Conservation (phyloP, 371 early-diverging fungal genomes). For the Zychaea mexicana region DNA sequence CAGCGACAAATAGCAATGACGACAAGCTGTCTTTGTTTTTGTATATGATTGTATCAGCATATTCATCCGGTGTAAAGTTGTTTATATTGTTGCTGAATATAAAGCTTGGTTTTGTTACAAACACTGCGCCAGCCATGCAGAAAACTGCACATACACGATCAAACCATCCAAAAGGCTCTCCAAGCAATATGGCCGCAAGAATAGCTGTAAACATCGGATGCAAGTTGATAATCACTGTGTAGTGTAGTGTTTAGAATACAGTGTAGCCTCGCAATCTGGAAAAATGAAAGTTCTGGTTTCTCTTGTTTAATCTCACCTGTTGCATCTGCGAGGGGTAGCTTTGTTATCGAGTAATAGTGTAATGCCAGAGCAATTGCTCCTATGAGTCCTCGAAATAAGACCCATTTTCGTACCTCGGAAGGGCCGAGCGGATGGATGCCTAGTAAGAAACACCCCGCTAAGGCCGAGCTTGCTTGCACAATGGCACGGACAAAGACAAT, state of each 20-base stretch:
- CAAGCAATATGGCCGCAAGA: conserved; percentile 57
- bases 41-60: too few relatives aligned
- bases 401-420: conserved; percentile 46
- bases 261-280: background rate
- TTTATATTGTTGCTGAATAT: background rate
- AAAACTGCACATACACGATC: conserved; percentile 55
- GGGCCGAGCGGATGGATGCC: conserved; percentile 60
- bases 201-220: conserved; percentile 76
- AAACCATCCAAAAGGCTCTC: conserved; percentile 59
- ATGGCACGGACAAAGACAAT: conserved; percentile 72
- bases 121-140: conserved; percentile 63
- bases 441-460: conserved; percentile 49
- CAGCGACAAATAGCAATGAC: background rate
- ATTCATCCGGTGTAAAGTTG: too few relatives aligned
- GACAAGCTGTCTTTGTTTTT: too few relatives aligned
- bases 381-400: conserved; percentile 62
- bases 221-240: conserved; percentile 69
- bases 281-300: background rate
- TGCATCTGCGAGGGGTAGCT: conserved; percentile 74
- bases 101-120: conserved; percentile 65
- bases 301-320: conserved; percentile 46
- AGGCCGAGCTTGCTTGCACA: conserved; percentile 60
- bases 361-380: conserved; percentile 68
- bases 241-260: background rate
- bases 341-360: conserved; percentile 69